These are phyloP conservation scores for Phaeosphaeria sp. DNA, from an alignment of 2,329 filamentous ascomycete species.

Conservation along the genomic window DNA sequence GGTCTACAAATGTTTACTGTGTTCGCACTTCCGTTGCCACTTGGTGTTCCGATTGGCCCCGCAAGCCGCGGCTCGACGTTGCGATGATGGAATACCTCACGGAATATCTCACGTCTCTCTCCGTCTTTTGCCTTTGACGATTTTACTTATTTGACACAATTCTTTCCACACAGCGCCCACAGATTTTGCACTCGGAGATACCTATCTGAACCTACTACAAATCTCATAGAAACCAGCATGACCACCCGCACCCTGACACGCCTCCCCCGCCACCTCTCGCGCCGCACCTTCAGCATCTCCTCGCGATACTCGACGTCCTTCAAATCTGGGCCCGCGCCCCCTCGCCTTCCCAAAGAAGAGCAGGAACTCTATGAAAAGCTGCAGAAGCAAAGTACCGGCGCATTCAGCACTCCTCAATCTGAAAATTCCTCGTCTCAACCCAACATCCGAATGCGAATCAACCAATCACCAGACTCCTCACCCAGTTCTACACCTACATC, in stretches of 20 bases:
- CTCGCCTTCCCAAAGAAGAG: conserved; percentile 84
- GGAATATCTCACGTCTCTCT: neutral
- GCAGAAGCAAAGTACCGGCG: conserved; percentile 77
- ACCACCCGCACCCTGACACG: conserved; percentile 16
- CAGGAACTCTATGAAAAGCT: conserved; percentile 91
- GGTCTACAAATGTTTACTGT: neutral
- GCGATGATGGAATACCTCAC: conserved; percentile 8
- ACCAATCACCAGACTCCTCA: conserved; percentile 38
- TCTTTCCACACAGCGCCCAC: no score
- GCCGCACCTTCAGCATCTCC: conserved; percentile 23
- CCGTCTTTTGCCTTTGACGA: conserved; percentile 7
- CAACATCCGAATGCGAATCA: conserved; percentile 35
- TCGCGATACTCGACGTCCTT: conserved; percentile 26
- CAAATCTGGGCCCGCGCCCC: conserved; percentile 70
- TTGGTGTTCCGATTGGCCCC: conserved; percentile 28
- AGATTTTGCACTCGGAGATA: no score
- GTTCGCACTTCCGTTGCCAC: conserved; percentile 23
- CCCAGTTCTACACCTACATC: conserved; percentile 3
- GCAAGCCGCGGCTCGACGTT: conserved; percentile 15
- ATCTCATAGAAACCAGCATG: neutral
- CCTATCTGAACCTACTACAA: no score
- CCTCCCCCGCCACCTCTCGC: conserved; percentile 37
- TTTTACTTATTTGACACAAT: no score
- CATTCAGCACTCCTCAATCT: conserved; percentile 73
- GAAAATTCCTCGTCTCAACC: conserved; percentile 47